phyloP scores from a whole-genome alignment of 768 basidiomycete species.

The Amanita subjunquillea region DNA sequence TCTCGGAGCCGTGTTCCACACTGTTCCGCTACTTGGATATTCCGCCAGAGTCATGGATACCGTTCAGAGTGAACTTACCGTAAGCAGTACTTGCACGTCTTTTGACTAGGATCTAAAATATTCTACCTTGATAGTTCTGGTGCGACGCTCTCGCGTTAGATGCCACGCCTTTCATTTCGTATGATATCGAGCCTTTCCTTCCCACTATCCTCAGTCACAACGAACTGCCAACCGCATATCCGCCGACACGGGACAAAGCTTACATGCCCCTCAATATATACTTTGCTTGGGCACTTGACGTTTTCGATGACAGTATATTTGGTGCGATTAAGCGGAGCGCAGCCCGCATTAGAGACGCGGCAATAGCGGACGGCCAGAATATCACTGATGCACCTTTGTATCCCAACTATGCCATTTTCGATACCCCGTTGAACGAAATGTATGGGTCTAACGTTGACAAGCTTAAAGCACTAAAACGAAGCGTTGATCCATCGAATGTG shows the following conservation, averaged over 20 bases:
- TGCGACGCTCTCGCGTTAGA: not conserved
- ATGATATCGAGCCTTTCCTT: constrained; percentile 36
- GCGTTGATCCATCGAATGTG: constrained; percentile 35
- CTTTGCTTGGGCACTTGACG: constrained; percentile 12
- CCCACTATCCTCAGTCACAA: constrained; percentile 27
- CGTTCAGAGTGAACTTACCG: constrained; percentile 27
- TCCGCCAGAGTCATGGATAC: constrained; percentile 20
- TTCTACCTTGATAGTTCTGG: not conserved
- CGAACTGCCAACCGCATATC: constrained; percentile 31
- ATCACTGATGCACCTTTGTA: constrained; percentile 18
- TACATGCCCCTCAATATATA: constrained; percentile 19
- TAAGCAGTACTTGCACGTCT: constrained; percentile 14
- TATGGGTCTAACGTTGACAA: constrained; percentile 29
- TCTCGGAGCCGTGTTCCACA: constrained; percentile 19
- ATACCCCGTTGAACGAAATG: constrained; percentile 31
- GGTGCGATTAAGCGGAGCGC: constrained; percentile 24
- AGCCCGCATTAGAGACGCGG: constrained; percentile 23
- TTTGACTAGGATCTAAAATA: not conserved
- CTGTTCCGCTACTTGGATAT: constrained; percentile 24
- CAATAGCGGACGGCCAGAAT: constrained; percentile 20
- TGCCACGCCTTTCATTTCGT: constrained; percentile 15
- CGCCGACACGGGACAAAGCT: constrained; percentile 17
- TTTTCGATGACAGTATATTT: constrained; percentile 18
- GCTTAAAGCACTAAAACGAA: constrained; percentile 22
- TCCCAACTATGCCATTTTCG: constrained; percentile 36